These are phyloP conservation scores for Eleusine coracana DNA, from an alignment of 176 grass and related monocot species.

Conservation along the genomic window DNA sequence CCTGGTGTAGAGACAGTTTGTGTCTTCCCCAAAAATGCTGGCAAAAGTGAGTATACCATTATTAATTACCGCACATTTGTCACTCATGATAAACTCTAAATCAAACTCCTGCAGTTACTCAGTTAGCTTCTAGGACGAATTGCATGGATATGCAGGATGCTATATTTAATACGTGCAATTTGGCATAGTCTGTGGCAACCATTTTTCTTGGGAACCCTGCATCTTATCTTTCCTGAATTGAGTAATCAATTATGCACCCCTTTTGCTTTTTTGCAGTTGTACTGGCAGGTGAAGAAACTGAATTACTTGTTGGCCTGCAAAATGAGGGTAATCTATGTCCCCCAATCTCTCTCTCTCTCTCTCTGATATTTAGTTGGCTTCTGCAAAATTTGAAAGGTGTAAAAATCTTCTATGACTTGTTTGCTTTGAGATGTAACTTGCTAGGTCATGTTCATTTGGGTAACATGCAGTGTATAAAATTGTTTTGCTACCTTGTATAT, in stretches of 20 bases:
- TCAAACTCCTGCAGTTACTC: neutral
- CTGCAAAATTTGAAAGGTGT: neutral
- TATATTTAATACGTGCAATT: neutral
- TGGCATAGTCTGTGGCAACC: neutral
- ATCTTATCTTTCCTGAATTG: neutral
- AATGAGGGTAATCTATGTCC: slow-evolving; percentile 65
- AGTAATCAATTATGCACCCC: slow-evolving; percentile 2
- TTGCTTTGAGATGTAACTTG: slow-evolving; percentile 4
- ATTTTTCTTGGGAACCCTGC: neutral
- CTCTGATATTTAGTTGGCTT: neutral
- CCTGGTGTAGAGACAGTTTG: slow-evolving; percentile 78
- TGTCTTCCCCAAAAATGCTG: slow-evolving; percentile 90
- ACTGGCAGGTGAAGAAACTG: slow-evolving; percentile 83
- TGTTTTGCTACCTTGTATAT: neutral
- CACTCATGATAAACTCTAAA: neutral
- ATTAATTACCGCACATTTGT: neutral
- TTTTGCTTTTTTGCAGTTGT: slow-evolving; percentile 65
- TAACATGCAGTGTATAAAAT: neutral
- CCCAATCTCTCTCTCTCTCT: neutral
- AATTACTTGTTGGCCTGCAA: slow-evolving; percentile 89
- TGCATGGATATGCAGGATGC: neutral
- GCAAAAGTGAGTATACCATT: slow-evolving; percentile 66
- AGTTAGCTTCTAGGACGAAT: neutral
- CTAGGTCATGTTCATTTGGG: slow-evolving; percentile 15
- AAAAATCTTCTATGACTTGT: neutral